Evolutionary conservation across 805 yeast species (phyloP).

Genomic region (Lachancea waltii): DNA sequence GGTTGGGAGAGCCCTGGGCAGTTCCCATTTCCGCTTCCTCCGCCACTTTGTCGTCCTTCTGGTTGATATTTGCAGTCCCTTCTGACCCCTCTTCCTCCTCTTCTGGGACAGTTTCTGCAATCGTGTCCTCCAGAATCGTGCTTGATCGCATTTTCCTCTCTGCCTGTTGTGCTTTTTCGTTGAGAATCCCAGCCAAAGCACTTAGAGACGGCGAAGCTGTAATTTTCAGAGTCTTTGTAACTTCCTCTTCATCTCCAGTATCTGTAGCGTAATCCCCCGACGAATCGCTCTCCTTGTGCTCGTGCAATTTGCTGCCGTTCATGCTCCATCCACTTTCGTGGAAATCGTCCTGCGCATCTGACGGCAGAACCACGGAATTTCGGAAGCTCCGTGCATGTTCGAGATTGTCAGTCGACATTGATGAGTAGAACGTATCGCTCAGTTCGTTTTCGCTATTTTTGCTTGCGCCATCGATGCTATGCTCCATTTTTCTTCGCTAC

Average conservation of each 20-base stretch:
- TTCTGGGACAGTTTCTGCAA: slow-evolving; percentile 15
- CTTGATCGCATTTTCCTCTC: slow-evolving; percentile 21
- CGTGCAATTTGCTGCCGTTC: slow-evolving; percentile 4
- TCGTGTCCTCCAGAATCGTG: slow-evolving; percentile 14
- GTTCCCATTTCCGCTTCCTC: no score
- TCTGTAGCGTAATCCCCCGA: neutral
- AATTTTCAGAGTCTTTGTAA: slow-evolving; percentile 26
- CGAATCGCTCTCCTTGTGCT: no score
- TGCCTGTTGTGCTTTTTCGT: slow-evolving; percentile 32
- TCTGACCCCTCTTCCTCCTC: no score
- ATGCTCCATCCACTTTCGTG: no score
- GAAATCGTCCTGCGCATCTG: no score
- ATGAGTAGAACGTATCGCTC: slow-evolving; percentile 22
- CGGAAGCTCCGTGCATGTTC: slow-evolving; percentile 32
- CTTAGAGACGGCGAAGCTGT: slow-evolving; percentile 40
- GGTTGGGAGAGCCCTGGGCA: slow-evolving; percentile 29
- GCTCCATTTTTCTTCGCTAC: neutral
- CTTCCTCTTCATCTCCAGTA: slow-evolving; percentile 4
- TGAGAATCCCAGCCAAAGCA: slow-evolving; percentile 37
- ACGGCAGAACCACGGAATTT: slow-evolving; percentile 28
- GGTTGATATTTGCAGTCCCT: no score
- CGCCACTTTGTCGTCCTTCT: no score
- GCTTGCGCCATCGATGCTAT: neutral
- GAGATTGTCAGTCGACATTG: slow-evolving; percentile 22
- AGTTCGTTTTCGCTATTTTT: slow-evolving; percentile 1